Evolutionary conservation across 495 filamentous ascomycete genomes (phyloP), one percentile per base, ranked within the genome.

Genomic region (Peziza echinospora): DNA sequence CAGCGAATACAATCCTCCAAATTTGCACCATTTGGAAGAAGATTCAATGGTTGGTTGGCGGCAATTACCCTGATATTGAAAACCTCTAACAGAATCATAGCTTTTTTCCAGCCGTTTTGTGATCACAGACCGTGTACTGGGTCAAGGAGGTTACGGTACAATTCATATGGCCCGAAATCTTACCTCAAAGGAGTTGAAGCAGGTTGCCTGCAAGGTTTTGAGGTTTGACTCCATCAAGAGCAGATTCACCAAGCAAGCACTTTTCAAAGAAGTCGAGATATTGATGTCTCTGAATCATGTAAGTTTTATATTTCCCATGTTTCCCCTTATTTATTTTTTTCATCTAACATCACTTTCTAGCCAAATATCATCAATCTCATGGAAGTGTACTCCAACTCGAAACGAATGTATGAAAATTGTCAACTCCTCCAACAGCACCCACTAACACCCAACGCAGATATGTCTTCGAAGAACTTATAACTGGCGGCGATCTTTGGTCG

Each of bases 401-500:
- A 61, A 26, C 62, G 49, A 39, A 56, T 68, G 37, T 43, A 43
- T n/a, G n/a, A 43, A 21, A 11, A 43, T 21, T 43, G n/a, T 21
- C 2, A 13, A 43, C 5, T 62, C 42, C 48, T 44, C 25, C 9
- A n/a, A n/a, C n/a, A n/a, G 43, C 17, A 17, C 9, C 47, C 22
- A n/a, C 16, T 43, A 8, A n/a, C 22, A 19, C n/a, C 22, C 1
- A 43, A 19, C 11, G 41, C 43, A 71, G 67, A 13, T 75, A 71
- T 41, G 65, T 76, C 42, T 69, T 75, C 47, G 61, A 70, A 50
- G 72, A 76, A 8, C 60, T 74, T 17, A 52, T 78, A 19, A 70
- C 76, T 5, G 72, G 65, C 1, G 77, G 77, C 21, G 77, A 82
- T 58, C 63, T 82, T 3, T 72, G 72, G 53, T 77, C 76, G 1